Percentiles rank a stretch among this genome's conserved stretches.
Evolutionary conservation across 495 filamentous ascomycete species (phyloP).

Genomic region (Massariosphaeria phaeospora): DNA sequence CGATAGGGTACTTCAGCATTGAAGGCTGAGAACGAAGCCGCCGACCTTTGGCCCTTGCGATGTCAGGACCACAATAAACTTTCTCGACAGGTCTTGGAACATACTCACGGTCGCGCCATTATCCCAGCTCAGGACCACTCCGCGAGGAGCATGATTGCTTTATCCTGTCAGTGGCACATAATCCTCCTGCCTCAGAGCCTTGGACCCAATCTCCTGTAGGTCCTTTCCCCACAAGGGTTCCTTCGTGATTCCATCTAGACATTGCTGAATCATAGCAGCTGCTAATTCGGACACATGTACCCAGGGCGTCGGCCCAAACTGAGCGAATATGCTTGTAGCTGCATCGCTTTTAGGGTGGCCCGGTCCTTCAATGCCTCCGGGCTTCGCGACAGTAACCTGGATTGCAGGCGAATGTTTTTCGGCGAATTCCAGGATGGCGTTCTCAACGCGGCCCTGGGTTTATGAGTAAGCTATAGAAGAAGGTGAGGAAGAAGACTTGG

Average conservation of each 20-base stretch:
- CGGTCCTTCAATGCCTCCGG: slow-evolving; percentile 39
- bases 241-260: slow-evolving; percentile 46
- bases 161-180: no score
- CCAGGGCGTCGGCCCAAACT: slow-evolving; percentile 3
- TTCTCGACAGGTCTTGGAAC: no score
- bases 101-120: no score
- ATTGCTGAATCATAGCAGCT: slow-evolving; percentile 46
- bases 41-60: no score
- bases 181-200: neutral
- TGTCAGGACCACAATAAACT: no score
- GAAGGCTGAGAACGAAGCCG: no score
- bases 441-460: slow-evolving; percentile 45
- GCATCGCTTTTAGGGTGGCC: slow-evolving; percentile 32
- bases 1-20: no score
- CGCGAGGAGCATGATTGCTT: no score
- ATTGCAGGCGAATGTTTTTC: slow-evolving; percentile 33
- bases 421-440: slow-evolving; percentile 42
- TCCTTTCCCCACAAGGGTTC: slow-evolving; percentile 47
- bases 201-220: slow-evolving; percentile 43
- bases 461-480: slow-evolving; percentile 24
- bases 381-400: slow-evolving; percentile 42
- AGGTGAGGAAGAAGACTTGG: slow-evolving; percentile 7
- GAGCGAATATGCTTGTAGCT: neutral
- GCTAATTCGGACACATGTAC: slow-evolving; percentile 42
- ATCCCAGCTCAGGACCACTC: no score